A percentile compares a stretch with the other conserved stretches of the same genome.
Evolutionary conservation across 2,329 filamentous ascomycete genomes (phyloP).

Genomic region (Cadophora sp.): DNA sequence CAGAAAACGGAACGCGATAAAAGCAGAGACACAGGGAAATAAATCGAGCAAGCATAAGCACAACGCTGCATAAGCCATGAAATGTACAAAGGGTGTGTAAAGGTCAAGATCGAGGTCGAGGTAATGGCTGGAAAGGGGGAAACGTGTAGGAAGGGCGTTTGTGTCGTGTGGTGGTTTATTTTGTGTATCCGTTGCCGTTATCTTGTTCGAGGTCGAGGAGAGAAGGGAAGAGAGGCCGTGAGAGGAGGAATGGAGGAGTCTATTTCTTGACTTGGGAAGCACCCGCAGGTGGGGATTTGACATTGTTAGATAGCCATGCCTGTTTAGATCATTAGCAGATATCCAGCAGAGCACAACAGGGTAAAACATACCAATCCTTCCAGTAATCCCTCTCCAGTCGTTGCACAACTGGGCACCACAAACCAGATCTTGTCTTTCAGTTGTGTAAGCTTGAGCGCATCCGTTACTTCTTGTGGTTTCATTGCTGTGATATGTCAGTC

Average conservation of each 20-base stretch:
- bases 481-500: conserved; percentile 60
- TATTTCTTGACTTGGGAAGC: conserved; percentile 38
- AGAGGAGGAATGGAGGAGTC: background rate
- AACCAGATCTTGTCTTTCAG: conserved; percentile 87
- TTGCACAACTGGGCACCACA: conserved; percentile 83
- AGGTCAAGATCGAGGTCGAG: background rate
- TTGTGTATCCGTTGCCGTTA: conserved; percentile 15
- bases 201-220: conserved; percentile 5
- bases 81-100: conserved; percentile 15
- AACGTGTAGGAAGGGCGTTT: background rate
- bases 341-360: conserved; percentile 19
- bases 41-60: conserved; percentile 17
- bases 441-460: conserved; percentile 76
- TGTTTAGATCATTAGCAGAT: conserved; percentile 38
- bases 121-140: background rate
- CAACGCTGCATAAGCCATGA: conserved; percentile 25
- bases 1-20: conserved; percentile 2
- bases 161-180: background rate
- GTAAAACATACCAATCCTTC: conserved; percentile 70
- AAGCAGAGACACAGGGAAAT: background rate
- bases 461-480: conserved; percentile 80
- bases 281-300: conserved; percentile 65
- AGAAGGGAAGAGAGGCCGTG: conserved; percentile 16
- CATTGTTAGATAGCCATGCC: conserved; percentile 84
- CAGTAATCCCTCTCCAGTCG: conserved; percentile 79